Conservation (phyloP, 225 moss, liverwort and hornwort genomes). For the Sphagnum contortum region DNA sequence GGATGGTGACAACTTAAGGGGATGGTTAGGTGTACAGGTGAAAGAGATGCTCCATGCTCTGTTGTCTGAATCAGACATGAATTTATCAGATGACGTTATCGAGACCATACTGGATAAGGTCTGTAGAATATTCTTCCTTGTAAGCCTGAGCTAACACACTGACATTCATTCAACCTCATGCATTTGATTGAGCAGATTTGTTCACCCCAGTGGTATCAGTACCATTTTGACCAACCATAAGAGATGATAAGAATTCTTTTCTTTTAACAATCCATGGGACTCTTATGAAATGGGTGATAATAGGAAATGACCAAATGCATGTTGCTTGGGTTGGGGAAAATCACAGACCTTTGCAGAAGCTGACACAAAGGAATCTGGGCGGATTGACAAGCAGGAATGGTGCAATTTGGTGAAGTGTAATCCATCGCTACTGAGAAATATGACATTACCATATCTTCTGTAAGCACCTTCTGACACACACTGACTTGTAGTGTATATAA, state of each 20-base stretch:
- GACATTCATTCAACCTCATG: not conserved
- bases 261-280: too few species aligned
- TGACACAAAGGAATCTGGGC: slow-evolving; percentile 29
- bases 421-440: slow-evolving; percentile 34
- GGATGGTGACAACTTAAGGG: too few species aligned
- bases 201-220: too few species aligned
- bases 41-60: slow-evolving; percentile 40
- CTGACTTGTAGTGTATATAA: too few species aligned
- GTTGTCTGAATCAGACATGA: slow-evolving; percentile 35
- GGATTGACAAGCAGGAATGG: slow-evolving; percentile 47
- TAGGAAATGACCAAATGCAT: too few species aligned
- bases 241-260: too few species aligned
- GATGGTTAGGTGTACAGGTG: slow-evolving; percentile 15
- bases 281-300: too few species aligned
- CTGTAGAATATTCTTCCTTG: not conserved
- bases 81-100: slow-evolving; percentile 30
- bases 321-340: too few species aligned
- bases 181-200: not conserved
- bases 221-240: too few species aligned
- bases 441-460: slow-evolving; percentile 43
- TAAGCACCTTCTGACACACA: slow-evolving; percentile 1
- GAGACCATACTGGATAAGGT: slow-evolving; percentile 45
- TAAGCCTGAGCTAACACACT: not conserved
- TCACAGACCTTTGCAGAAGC: slow-evolving; percentile 45
- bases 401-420: slow-evolving; percentile 21